phyloP scores from a whole-genome alignment of 306 rosid genomes.

The Citrullus mucosospermus region DNA sequence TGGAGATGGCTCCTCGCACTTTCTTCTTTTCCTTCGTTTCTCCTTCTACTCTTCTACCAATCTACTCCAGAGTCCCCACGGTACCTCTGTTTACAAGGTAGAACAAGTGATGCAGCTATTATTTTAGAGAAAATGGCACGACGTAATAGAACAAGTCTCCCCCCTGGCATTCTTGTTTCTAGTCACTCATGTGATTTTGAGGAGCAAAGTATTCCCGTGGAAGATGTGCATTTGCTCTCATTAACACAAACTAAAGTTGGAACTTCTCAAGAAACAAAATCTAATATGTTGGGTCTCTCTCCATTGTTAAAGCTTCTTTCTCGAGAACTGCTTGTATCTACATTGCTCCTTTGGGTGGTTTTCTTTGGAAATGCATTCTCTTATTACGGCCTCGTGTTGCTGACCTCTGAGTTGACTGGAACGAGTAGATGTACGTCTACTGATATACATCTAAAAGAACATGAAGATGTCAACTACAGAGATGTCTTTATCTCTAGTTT shows the following conservation, averaged over 20 bases:
- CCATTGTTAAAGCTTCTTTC: constrained; percentile 63
- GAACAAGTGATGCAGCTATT: constrained; percentile 53
- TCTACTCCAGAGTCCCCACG: constrained; percentile 85
- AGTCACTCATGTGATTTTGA: constrained; percentile 40
- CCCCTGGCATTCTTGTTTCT: constrained; percentile 65
- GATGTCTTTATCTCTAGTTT: constrained; percentile 76
- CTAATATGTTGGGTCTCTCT: constrained; percentile 35
- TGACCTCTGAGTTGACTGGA: constrained; percentile 69
- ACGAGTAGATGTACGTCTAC: constrained; percentile 37
- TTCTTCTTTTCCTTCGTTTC: constrained; percentile 70
- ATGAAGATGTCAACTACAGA: constrained; percentile 41
- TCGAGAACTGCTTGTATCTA: constrained; percentile 52
- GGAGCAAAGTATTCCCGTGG: constrained; percentile 26
- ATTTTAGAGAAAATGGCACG: constrained; percentile 82
- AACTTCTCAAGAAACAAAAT: constrained; percentile 20
- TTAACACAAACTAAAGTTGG: constrained; percentile 19
- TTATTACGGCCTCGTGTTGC: constrained; percentile 89
- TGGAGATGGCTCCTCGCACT: constrained; percentile 97
- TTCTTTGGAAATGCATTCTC: constrained; percentile 94
- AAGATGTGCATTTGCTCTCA: constrained; percentile 48
- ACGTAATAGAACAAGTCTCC: constrained; percentile 59
- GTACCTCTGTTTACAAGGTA: constrained; percentile 62
- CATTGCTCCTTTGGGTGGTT: constrained; percentile 82
- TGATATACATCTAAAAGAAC: constrained; percentile 25
- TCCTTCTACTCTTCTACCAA: constrained; percentile 76